These are phyloP conservation scores for Beauveria asiatica DNA, from an alignment of 2,329 filamentous ascomycete species.

Conservation along the genomic window DNA sequence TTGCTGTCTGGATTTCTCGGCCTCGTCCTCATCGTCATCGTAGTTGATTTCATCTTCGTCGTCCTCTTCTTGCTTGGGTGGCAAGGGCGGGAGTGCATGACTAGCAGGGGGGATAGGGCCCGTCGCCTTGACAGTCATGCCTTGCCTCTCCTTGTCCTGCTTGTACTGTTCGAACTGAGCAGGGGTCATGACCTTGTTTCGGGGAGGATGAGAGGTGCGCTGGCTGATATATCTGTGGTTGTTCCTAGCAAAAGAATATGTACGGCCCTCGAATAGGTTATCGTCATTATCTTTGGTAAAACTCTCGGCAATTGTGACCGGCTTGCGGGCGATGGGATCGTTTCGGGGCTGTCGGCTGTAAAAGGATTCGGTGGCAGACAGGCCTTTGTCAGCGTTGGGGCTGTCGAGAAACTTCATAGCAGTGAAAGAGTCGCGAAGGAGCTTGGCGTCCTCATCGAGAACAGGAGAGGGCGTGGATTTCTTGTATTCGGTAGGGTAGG, in stretches of 20 bases:
- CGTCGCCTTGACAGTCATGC: conserved; percentile 31
- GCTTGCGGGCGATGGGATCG: conserved; percentile 7
- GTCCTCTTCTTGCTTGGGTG: conserved; percentile 41
- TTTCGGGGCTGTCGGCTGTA: conserved; percentile 11
- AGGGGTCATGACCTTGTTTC: conserved; percentile 80
- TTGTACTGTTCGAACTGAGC: conserved; percentile 78
- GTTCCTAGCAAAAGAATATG: conserved; percentile 28
- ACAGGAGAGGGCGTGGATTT: conserved; percentile 28
- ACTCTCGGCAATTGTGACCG: conserved; percentile 17
- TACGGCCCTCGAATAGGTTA: conserved; percentile 45
- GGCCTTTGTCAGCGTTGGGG: conserved; percentile 9
- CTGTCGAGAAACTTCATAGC: conserved; percentile 38
- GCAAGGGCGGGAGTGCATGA: not conserved
- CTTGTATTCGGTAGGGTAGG: conserved; percentile 37
- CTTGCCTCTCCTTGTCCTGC: conserved; percentile 61
- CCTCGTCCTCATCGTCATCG: conserved; percentile 70
- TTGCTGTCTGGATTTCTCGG: conserved; percentile 63
- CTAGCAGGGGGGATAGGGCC: conserved; percentile 14
- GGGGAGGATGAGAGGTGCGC: conserved; percentile 31
- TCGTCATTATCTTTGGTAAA: conserved; percentile 36
- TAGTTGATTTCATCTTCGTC: conserved; percentile 58
- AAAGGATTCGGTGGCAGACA: conserved; percentile 13
- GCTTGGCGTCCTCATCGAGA: conserved; percentile 44
- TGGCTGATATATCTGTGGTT: conserved; percentile 25
- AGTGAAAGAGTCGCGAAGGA: conserved; percentile 44